Conservation (phyloP, 2,329 filamentous ascomycete species). For the Exophiala oligosperma region DNA sequence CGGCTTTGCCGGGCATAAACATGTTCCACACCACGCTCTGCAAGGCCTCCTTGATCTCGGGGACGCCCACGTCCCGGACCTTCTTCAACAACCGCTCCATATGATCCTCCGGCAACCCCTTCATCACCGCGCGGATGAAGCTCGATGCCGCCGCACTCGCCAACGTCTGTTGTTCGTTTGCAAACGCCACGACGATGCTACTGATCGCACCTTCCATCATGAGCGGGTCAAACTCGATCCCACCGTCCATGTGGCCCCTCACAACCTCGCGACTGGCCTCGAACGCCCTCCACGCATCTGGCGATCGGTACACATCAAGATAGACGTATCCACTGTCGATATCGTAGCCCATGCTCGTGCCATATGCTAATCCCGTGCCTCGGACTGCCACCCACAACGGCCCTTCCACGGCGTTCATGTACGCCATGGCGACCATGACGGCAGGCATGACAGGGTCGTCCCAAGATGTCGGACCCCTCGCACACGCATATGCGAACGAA, state of each 20-base stretch:
- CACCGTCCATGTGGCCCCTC: conserved; percentile 70
- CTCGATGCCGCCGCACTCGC: conserved; percentile 77
- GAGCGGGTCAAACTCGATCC: conserved; percentile 70
- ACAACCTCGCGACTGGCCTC: conserved; percentile 73
- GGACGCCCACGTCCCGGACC: conserved; percentile 72
- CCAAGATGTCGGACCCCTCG: conserved; percentile 72
- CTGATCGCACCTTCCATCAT: conserved; percentile 89
- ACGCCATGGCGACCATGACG: conserved; percentile 82
- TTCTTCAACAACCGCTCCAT: conserved; percentile 73
- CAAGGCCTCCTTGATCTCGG: conserved; percentile 75
- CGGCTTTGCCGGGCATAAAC: conserved; percentile 77
- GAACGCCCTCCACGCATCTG: conserved; percentile 85
- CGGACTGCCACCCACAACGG: conserved; percentile 92
- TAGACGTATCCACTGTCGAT: conserved; percentile 77
- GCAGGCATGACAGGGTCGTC: conserved; percentile 77
- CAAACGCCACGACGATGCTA: conserved; percentile 80
- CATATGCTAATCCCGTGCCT: conserved; percentile 90
- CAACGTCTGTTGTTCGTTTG: conserved; percentile 86
- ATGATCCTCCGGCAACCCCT: conserved; percentile 74
- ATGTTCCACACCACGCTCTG: conserved; percentile 73
- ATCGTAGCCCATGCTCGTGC: conserved; percentile 74
- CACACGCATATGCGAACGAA: conserved; percentile 78
- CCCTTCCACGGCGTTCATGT: conserved; percentile 90
- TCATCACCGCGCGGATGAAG: conserved; percentile 79
- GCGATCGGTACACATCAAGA: conserved; percentile 86